Conservation (phyloP, 1,139 yeast genomes). For the Yamadazyma epiphylla region DNA sequence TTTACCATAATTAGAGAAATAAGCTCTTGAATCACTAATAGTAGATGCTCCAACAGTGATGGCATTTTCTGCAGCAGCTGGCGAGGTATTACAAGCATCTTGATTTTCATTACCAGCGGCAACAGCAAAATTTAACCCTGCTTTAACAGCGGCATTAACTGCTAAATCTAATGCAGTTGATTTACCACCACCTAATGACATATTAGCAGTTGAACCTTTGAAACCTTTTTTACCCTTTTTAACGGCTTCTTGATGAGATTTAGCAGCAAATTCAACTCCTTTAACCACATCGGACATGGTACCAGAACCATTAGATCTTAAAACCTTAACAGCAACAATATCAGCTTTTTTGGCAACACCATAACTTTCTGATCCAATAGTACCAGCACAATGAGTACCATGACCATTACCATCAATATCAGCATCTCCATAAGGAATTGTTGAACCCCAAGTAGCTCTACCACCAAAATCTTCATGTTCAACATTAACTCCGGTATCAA, state of each 20-base stretch:
- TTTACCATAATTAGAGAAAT: slow-evolving; percentile 41
- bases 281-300: slow-evolving; percentile 40
- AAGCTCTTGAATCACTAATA: slow-evolving; percentile 33
- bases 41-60: slow-evolving; percentile 44
- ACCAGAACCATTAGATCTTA: slow-evolving; percentile 39
- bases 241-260: slow-evolving; percentile 30
- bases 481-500: slow-evolving; percentile 41
- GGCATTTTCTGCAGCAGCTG: slow-evolving; percentile 40
- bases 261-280: slow-evolving; percentile 41
- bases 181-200: slow-evolving; percentile 43
- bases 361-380: slow-evolving; percentile 38
- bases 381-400: slow-evolving; percentile 48
- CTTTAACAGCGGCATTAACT: slow-evolving; percentile 38
- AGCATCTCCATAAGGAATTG: slow-evolving; percentile 34
- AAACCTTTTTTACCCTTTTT: slow-evolving; percentile 30
- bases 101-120: slow-evolving; percentile 46
- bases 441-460: slow-evolving; percentile 41
- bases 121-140: slow-evolving; percentile 42
- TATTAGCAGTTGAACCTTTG: slow-evolving; percentile 43
- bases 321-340: slow-evolving; percentile 40
- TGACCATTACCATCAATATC: slow-evolving; percentile 52
- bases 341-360: slow-evolving; percentile 43
- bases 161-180: slow-evolving; percentile 41
- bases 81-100: slow-evolving; percentile 42
- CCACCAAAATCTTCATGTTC: slow-evolving; percentile 41